Conservation (phyloP, 1,139 yeast genomes). For the Hyphopichia burtonii region DNA sequence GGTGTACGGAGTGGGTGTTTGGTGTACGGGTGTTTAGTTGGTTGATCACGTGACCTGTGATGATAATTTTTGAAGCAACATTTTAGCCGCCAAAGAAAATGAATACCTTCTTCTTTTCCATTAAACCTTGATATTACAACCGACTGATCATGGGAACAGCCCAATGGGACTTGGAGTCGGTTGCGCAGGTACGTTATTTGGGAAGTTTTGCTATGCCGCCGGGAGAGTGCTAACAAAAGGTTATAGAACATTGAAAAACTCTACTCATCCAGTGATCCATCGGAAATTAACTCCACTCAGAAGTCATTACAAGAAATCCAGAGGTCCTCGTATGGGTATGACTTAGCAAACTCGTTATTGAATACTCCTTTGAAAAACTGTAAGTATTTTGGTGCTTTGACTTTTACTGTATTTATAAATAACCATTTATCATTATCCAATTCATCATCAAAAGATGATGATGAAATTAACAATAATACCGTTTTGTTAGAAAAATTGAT, state of each 20-base stretch:
- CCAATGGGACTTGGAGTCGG: slow-evolving; percentile 10
- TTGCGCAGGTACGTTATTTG: slow-evolving; percentile 19
- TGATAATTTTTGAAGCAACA: no score
- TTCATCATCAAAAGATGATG: neutral
- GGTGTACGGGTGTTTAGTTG: no score
- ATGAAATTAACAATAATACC: neutral
- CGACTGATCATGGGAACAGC: slow-evolving; percentile 1
- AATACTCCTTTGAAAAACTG: slow-evolving; percentile 45
- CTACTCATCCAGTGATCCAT: slow-evolving; percentile 42
- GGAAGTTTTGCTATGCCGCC: no score
- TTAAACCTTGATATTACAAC: neutral
- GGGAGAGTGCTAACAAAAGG: no score
- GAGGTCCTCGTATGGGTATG: slow-evolving; percentile 48
- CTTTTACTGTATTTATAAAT: slow-evolving; percentile 59
- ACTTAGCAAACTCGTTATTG: slow-evolving; percentile 51
- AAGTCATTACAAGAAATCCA: slow-evolving; percentile 54
- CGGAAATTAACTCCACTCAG: slow-evolving; percentile 47
- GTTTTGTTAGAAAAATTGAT: neutral
- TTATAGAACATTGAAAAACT: slow-evolving; percentile 42
- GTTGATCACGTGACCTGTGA: no score
- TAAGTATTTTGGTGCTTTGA: slow-evolving; percentile 71
- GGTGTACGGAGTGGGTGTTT: no score
- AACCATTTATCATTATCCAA: slow-evolving; percentile 15
- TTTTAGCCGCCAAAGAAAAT: neutral
- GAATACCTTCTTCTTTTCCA: neutral